Base-by-base conservation (phyloP, 163 green algal genomes). In the Chloroidium sp. region DNA sequence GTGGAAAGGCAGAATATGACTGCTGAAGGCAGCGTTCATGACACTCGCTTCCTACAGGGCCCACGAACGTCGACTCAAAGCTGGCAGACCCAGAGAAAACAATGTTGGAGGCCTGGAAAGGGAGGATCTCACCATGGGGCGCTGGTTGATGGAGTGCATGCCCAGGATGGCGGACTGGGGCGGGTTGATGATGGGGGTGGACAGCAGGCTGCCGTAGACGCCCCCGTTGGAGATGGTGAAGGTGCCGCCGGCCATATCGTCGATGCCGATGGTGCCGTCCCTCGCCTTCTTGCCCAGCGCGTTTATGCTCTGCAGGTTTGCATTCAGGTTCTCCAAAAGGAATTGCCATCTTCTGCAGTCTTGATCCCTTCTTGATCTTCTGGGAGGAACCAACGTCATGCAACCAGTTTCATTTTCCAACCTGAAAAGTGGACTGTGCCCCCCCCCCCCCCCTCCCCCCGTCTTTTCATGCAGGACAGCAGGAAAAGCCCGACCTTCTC, bases 221-320 rank as follows among this genome's bases (percentile, higher is more conserved):
- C 97, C 97, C 58, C 97, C 97, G 84, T 99, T 99, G 84, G 88
- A 95, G 90, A 99, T 99, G 78, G 97, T 99, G 90, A 99, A 99
- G 69, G 97, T 99, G 82, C 97, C 97, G 14, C 97, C 97, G 0
- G 96, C 92, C 97, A 99, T 99, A 64, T 99, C 97, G 78, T 99
- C 97, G 69, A 99, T 98, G 78, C 87, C 92, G 64, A 99, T 92
- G 4, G 91, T 96, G 75, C 97, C 96, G 69, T 99, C 95, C 2
- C 93, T 85, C 13, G 97, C 97, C 89, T 99, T 99, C 84, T 95
- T 93, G 62, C 96, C 97, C 74, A 99, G 85, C 1, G 83, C 82
- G 62, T 92, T 92, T 77, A 99, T 98, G 12, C 79, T 93, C 93
- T 97, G 86, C 13, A 80, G 64, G 36, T 36, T 36, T 36, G 36